Evolutionary conservation across 805 yeast genomes (phyloP), one percentile per base, ranked within the genome.

Genomic region (Candida golubevii): DNA sequence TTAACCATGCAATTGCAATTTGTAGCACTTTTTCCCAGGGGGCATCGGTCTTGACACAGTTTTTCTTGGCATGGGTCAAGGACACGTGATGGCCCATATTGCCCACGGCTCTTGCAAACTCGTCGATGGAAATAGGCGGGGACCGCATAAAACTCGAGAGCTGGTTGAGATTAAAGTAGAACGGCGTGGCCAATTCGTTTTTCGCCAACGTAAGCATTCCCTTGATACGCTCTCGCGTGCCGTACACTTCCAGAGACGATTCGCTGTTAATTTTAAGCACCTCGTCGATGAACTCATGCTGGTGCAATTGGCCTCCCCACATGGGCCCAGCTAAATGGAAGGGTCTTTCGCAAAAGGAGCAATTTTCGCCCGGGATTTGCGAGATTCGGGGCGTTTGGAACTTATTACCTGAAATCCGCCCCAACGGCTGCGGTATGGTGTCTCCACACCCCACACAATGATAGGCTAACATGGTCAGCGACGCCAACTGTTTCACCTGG

Each of bases 261-360:
- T 59, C 66, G 26, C 63, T 58, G 57, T 82, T 77, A 51, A 80
- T 65, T n/a, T 73, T 69, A 43, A 88, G 71, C 37, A 90, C 74
- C 51, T 71, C 77, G 26, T 78, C 71, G 35, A 91, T 71, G 56
- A 91, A 93, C 14, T 75, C 79, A 26, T 62, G 60, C 58, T 84
- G 77, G 58, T 91, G 98, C 45, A 93, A 63, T 7, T 75, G 71
- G 0, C 89, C 95, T 9, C 82, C 89, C 86, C 96, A 93, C 96
- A 93, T 86, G 48, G 99, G 99, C 4, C 99, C 99, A 7, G 91
- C 89, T 31, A 93, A 61, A 60, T 87, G 95, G 61, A 79, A 78
- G 1, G 79, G 74, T 46, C 71, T 74, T 1, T 77, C 82, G 67
- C 99, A 93, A 61, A 73, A 82, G 26, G 72, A 59, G 66, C 99